phyloP scores from a whole-genome alignment of 1,284 basidiomycete species.

The Cerioporus squamosus region DNA sequence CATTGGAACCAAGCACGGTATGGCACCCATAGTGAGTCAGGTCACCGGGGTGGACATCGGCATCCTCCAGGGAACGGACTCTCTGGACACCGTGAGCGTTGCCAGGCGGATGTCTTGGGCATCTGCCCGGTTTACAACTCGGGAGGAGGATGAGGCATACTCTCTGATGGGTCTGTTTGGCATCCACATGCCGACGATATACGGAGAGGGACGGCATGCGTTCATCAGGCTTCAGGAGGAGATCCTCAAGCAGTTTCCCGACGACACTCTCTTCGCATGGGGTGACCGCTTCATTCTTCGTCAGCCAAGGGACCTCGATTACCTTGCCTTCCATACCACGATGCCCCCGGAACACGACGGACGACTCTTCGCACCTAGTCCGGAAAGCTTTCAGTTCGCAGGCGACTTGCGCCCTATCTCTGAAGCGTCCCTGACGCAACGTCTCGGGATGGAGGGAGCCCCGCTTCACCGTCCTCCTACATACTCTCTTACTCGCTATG shows the following conservation, averaged over 20 bases:
- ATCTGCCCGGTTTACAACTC: not conserved
- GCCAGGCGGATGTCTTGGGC: slow-evolving; percentile 5
- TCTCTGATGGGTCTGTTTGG: slow-evolving; percentile 2
- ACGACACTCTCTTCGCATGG: slow-evolving; percentile 2
- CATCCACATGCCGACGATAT: slow-evolving; percentile 6
- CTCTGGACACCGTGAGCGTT: not conserved
- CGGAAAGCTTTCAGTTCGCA: not conserved
- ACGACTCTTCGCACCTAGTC: not conserved
- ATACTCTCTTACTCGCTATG: not conserved
- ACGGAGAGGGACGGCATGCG: slow-evolving; percentile 1
- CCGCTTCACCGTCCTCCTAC: not conserved
- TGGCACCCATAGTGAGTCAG: not conserved
- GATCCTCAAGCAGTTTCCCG: slow-evolving; percentile 1
- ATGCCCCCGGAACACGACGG: not conserved
- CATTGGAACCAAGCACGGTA: not conserved
- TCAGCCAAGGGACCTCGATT: not conserved
- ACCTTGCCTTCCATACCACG: not conserved
- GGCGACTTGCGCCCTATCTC: not conserved
- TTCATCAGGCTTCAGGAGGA: slow-evolving; percentile 1
- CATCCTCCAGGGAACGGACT: not conserved
- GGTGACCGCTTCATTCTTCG: not conserved
- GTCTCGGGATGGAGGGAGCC: not conserved
- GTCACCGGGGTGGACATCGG: not conserved
- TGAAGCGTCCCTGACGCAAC: not conserved
- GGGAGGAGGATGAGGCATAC: slow-evolving; percentile 3